phyloP scores from a whole-genome alignment of 768 basidiomycete genomes.

The Lanmaoa rubissima region DNA sequence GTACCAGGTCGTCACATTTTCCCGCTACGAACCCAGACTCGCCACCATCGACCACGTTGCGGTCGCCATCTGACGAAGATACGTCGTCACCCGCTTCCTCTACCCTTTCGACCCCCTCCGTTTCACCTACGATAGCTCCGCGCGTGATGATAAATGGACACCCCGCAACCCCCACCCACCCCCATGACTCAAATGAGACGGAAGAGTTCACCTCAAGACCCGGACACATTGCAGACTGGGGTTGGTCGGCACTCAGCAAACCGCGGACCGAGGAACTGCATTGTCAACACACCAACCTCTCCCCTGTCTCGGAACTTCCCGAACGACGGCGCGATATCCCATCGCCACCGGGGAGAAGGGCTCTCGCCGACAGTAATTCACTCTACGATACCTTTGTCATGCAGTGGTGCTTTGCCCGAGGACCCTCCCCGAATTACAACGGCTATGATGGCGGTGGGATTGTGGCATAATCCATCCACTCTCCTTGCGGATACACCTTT shows the following conservation, averaged over 20 bases:
- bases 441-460: constrained; percentile 16
- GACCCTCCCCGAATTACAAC: constrained; percentile 25
- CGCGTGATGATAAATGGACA: constrained; percentile 28
- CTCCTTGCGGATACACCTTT: background rate
- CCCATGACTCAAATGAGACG: background rate
- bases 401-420: constrained; percentile 69
- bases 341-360: background rate
- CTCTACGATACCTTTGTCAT: constrained; percentile 59
- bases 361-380: constrained; percentile 25
- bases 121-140: constrained; percentile 21
- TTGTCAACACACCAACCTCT: background rate
- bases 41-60: background rate
- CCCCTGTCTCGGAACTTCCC: constrained; percentile 25
- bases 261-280: background rate
- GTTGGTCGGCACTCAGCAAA: constrained; percentile 19
- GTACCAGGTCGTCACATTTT: background rate
- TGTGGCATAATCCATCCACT: constrained; percentile 12
- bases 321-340: background rate
- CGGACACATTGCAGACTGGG: constrained; percentile 19
- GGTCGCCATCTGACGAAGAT: constrained; percentile 11
- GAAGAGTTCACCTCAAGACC: background rate
- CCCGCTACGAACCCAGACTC: background rate
- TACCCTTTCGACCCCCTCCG: constrained; percentile 25
- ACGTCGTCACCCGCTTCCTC: constrained; percentile 26
- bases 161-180: constrained; percentile 14